Conservation (phyloP, 148 eudicot species). For the Vaccinium corymbosum region DNA sequence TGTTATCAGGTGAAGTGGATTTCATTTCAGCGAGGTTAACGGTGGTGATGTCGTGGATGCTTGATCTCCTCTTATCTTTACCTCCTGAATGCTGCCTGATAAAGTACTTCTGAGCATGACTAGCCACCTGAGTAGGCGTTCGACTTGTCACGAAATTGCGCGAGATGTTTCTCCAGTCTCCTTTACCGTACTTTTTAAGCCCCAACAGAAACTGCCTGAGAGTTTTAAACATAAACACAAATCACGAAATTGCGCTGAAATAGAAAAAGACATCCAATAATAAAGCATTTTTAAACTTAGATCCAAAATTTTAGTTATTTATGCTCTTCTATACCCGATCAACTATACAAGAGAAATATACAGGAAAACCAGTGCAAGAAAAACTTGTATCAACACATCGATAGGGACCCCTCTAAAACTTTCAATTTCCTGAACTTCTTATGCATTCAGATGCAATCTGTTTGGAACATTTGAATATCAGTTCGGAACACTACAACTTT, state of each 20-base stretch:
- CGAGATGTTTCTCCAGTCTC: slow-evolving; percentile 68
- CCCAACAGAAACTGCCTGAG: slow-evolving; percentile 59
- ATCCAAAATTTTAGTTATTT: not conserved
- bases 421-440: not conserved
- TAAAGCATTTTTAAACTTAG: not conserved
- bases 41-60: slow-evolving; percentile 61
- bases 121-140: slow-evolving; percentile 63
- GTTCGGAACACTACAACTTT: not conserved
- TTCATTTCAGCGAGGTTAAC: slow-evolving; percentile 34
- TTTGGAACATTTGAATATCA: not conserved
- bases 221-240: slow-evolving; percentile 9
- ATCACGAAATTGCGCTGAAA: not conserved
- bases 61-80: slow-evolving; percentile 57
- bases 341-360: not conserved
- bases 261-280: slow-evolving; percentile 1
- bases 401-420: not conserved
- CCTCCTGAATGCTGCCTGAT: slow-evolving; percentile 53
- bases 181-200: slow-evolving; percentile 57
- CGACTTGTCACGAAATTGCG: slow-evolving; percentile 52
- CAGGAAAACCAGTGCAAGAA: not conserved
- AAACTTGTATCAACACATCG: not conserved
- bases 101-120: slow-evolving; percentile 62
- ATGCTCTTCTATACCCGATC: not conserved
- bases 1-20: slow-evolving; percentile 27
- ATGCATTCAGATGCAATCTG: not conserved